Conservation (phyloP, 1,284 basidiomycete species). For the Sporisorium exsertum region DNA sequence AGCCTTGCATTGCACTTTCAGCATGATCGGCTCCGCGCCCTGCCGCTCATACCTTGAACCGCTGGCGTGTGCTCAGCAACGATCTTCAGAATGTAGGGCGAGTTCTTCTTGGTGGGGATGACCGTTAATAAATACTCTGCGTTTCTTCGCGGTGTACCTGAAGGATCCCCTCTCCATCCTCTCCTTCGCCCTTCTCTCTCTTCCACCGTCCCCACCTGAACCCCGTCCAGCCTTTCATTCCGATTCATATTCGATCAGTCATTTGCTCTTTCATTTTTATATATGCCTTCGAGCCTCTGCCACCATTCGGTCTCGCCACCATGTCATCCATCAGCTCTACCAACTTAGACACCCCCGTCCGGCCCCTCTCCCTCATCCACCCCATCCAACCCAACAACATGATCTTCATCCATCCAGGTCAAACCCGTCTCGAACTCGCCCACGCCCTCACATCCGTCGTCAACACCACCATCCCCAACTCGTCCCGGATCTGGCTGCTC, state of each 20-base stretch:
- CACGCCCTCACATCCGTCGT: slow-evolving; percentile 11
- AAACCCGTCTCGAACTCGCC: slow-evolving; percentile 14
- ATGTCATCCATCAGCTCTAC: not conserved
- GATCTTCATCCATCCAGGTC: slow-evolving; percentile 23
- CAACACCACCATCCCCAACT: not conserved
- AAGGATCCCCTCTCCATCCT: not conserved
- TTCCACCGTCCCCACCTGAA: not conserved
- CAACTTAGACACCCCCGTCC: slow-evolving; percentile 1
- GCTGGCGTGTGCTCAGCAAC: too few relatives aligned
- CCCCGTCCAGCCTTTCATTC: not conserved
- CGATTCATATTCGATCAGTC: not conserved
- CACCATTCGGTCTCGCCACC: not conserved
- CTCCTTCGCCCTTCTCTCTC: not conserved
- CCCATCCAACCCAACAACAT: slow-evolving; percentile 12
- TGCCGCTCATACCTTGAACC: not conserved
- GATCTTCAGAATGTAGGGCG: too few relatives aligned
- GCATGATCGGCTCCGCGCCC: too few relatives aligned
- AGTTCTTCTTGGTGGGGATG: too few relatives aligned
- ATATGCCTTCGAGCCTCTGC: not conserved
- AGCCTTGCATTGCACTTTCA: not conserved
- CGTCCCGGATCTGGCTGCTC: slow-evolving; percentile 13
- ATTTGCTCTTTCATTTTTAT: not conserved
- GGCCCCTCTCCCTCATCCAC: not conserved
- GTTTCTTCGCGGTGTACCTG: too few relatives aligned
- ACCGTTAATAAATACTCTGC: too few relatives aligned